Base-by-base conservation (phyloP, 208 protist genomes). In the Wallacemonas sp. region DNA sequence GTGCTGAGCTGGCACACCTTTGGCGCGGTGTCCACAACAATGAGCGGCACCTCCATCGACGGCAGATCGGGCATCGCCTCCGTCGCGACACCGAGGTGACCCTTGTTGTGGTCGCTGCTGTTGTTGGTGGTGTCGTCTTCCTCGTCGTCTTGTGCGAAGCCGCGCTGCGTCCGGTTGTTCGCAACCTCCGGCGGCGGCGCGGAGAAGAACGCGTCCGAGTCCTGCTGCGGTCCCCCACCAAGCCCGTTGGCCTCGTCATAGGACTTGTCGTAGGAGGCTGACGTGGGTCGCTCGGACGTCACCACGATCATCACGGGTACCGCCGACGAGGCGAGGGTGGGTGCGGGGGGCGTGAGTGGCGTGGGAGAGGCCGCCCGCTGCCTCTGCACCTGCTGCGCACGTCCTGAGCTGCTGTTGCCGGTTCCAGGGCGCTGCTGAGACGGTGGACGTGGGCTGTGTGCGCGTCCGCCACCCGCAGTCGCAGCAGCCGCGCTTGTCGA, bases 381-480 rank as follows among this genome's bases (percentile, higher is more conserved):
- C 6, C 23, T 16, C 47, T 55, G 47, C 8, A 32, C 6, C 47
- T 55, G 55, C 55, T 39, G 33, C 23, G 36, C 26, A 24, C 55
- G 55, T 19, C 4, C 55, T 29, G 17, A 21, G 21, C 30, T 4
- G 55, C 55, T 27, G 36, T 12, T 44, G 12, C 55, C 55, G n/a
- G 17, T 39, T 6, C 0, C 3, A 9, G 55, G 55, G 19, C 55
- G 55, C n/a, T 19, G 33, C n/a, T n/a, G n/a, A n/a, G 55, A 14
- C 5, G 55, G 55, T 14, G 55, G 55, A 29, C 55, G 55, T 0
- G 55, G 55, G n/a, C n/a, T n/a, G n/a, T n/a, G n/a, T n/a, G n/a
- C n/a, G n/a, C n/a, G n/a, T n/a, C n/a, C n/a, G n/a, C n/a, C n/a
- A n/a, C n/a, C n/a, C n/a, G n/a, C n/a, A n/a, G n/a, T n/a, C n/a